These are phyloP conservation scores for Xylariaceae sp. DNA, from an alignment of 2,329 filamentous ascomycete species.

Conservation along the genomic window DNA sequence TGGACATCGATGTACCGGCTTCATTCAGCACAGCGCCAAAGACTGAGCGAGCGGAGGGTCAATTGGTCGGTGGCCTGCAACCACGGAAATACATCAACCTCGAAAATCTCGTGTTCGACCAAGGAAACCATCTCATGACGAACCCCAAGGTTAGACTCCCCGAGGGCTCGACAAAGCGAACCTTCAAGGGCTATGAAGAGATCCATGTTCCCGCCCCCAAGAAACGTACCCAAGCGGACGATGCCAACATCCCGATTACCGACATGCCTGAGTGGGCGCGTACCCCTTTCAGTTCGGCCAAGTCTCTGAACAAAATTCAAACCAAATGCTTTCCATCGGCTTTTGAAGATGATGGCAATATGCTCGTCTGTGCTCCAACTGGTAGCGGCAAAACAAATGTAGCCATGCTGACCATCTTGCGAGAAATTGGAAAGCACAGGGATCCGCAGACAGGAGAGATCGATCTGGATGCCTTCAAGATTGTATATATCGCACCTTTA, in stretches of 20 bases:
- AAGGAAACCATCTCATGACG: slow-evolving; percentile 99
- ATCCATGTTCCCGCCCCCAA: slow-evolving; percentile 96
- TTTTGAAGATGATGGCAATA: slow-evolving; percentile 92
- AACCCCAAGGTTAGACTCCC: slow-evolving; percentile 93
- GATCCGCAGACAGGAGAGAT: slow-evolving; percentile 90
- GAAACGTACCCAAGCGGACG: slow-evolving; percentile 77
- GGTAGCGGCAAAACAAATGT: slow-evolving; percentile 99
- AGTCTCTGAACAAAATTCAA: slow-evolving; percentile 92
- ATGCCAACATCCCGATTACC: slow-evolving; percentile 79
- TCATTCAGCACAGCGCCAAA: slow-evolving; percentile 56
- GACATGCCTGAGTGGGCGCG: slow-evolving; percentile 93
- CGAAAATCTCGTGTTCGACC: slow-evolving; percentile 94
- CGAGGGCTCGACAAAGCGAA: slow-evolving; percentile 90
- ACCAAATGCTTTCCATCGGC: slow-evolving; percentile 90
- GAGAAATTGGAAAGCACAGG: slow-evolving; percentile 94
- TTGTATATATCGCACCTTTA: slow-evolving; percentile 93
- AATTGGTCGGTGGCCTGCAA: slow-evolving; percentile 79
- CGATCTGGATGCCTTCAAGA: slow-evolving; percentile 95
- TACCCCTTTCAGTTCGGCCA: slow-evolving; percentile 80
- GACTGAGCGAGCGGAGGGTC: slow-evolving; percentile 64
- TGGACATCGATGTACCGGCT: slow-evolving; percentile 82
- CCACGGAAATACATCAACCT: slow-evolving; percentile 88
- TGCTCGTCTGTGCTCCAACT: slow-evolving; percentile 96
- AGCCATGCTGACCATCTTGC: slow-evolving; percentile 93
- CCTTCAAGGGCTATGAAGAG: slow-evolving; percentile 98